These are phyloP conservation scores for Persicaria maculosa DNA, from an alignment of 148 eudicot genomes.

Conservation along the genomic window DNA sequence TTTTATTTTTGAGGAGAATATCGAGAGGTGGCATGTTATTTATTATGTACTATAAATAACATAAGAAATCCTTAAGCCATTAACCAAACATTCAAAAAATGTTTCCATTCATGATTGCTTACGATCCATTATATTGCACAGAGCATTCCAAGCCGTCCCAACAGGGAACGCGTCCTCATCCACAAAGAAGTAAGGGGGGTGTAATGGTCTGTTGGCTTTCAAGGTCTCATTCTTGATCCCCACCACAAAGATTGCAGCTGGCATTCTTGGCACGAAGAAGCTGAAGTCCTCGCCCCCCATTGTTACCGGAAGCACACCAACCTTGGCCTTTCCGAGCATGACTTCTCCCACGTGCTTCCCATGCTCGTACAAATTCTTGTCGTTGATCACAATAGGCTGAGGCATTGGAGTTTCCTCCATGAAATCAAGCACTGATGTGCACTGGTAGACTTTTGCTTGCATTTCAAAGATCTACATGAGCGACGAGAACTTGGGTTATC, in stretches of 20 bases:
- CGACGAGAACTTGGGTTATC: background rate
- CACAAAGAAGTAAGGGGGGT: slow-evolving; percentile 50
- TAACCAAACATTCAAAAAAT: too few relatives aligned
- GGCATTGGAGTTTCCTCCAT: slow-evolving; percentile 45
- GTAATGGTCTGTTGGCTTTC: slow-evolving; percentile 31
- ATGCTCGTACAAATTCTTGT: slow-evolving; percentile 38
- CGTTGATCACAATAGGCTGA: slow-evolving; percentile 42
- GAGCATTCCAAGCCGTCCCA: slow-evolving; percentile 64
- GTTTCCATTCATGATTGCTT: too few relatives aligned
- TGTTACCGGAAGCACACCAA: slow-evolving; percentile 21
- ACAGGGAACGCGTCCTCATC: slow-evolving; percentile 56
- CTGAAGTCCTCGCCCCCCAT: slow-evolving; percentile 64
- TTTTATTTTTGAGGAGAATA: too few relatives aligned
- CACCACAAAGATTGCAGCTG: slow-evolving; percentile 42
- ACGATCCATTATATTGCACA: too few relatives aligned
- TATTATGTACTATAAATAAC: too few relatives aligned
- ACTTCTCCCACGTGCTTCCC: slow-evolving; percentile 40
- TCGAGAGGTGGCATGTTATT: too few relatives aligned
- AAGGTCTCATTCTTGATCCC: slow-evolving; percentile 42
- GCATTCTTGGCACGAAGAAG: slow-evolving; percentile 48
- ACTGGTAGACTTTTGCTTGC: slow-evolving; percentile 50
- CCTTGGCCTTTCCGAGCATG: slow-evolving; percentile 37
- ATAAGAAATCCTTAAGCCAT: too few relatives aligned
- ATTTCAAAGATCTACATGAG: slow-evolving; percentile 40
- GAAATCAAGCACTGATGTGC: slow-evolving; percentile 50